A percentile compares a stretch with the other conserved stretches of the same genome.
These are phyloP conservation scores for Henningerozyma blattae DNA, from an alignment of 805 yeast species.

Conservation along the genomic window DNA sequence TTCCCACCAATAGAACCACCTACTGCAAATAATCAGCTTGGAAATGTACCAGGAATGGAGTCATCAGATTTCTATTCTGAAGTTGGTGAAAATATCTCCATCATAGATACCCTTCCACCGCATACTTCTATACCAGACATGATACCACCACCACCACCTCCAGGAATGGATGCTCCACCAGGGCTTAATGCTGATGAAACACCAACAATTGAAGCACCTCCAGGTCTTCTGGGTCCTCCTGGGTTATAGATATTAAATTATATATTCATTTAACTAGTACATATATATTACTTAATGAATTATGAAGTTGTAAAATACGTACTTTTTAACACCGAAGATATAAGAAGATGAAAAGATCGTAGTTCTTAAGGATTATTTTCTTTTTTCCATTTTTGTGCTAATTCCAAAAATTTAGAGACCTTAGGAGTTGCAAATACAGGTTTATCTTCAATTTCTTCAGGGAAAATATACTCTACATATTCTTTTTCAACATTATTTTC, in stretches of 20 bases:
- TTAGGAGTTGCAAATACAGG: slow-evolving; percentile 4
- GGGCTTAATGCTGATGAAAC: slow-evolving; percentile 4
- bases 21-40: too few species aligned
- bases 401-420: slow-evolving; percentile 28
- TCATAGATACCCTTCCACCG: too few species aligned
- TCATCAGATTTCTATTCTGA: too few species aligned
- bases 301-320: too few species aligned
- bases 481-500: slow-evolving; percentile 40
- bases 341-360: neutral
- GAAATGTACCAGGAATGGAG: too few species aligned
- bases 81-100: too few species aligned
- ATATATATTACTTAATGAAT: too few species aligned
- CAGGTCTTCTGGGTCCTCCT: slow-evolving; percentile 19
- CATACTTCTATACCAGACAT: too few species aligned
- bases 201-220: slow-evolving; percentile 11
- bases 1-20: too few species aligned
- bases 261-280: neutral
- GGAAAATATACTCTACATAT: slow-evolving; percentile 49
- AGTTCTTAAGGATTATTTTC: slow-evolving; percentile 4
- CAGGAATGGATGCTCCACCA: slow-evolving; percentile 15
- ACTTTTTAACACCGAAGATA: neutral
- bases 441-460: slow-evolving; percentile 36
- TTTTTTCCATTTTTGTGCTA: slow-evolving; percentile 40
- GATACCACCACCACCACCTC: slow-evolving; percentile 10
- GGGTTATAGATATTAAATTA: slow-evolving; percentile 8